Base-by-base conservation (phyloP, 2,329 filamentous ascomycete genomes). In the Ascochyta pisi region DNA sequence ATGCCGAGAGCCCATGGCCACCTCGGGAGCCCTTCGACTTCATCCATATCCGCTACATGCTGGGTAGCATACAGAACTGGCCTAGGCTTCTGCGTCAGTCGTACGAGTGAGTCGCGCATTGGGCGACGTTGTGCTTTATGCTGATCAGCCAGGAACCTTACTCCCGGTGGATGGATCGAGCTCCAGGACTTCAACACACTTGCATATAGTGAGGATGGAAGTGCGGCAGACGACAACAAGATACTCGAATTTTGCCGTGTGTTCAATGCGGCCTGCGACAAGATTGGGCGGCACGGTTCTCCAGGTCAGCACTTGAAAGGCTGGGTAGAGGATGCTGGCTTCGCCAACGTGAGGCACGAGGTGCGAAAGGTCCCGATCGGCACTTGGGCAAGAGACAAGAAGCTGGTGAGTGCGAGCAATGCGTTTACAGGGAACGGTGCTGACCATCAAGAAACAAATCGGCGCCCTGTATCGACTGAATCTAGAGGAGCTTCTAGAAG, bases 101-200 rank as follows among this genome's bases (percentile, higher is more conserved):
- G 5, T 81, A 83, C 52, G 70, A 58, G 56, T 58, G 26, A 43
- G 49, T 46, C 13, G 3, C 6, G 29, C 10, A 2, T 6, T 12
- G 29, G 6, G 29, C 12, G 19, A 3, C 23, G 8, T 3, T 1
- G 5, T 13, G 12, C 8, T 24, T 48, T 12, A 40, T 41, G 29
- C 50, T 54, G 38, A 49, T 23, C 12, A 24, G 39, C 15, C 33
- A 54, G 79, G 55, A 77, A 70, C 54, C 65, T 69, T 8, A 77
- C 74, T 50, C 80, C 79, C 0, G 80, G 79, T 6, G 81, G 81
- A 4, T 83, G 77, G 73, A 69, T 82, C 24, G 82, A 83, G 59
- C 64, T 83, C 34, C 78, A 81, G 58, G 79, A 81, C 54, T 79
- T 78, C 65, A 73, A 76, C 56, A 60, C 80, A 51, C 73, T 68